These are phyloP conservation scores for Leptoxyphium fumago DNA, from an alignment of 2,329 filamentous ascomycete genomes.

Conservation along the genomic window DNA sequence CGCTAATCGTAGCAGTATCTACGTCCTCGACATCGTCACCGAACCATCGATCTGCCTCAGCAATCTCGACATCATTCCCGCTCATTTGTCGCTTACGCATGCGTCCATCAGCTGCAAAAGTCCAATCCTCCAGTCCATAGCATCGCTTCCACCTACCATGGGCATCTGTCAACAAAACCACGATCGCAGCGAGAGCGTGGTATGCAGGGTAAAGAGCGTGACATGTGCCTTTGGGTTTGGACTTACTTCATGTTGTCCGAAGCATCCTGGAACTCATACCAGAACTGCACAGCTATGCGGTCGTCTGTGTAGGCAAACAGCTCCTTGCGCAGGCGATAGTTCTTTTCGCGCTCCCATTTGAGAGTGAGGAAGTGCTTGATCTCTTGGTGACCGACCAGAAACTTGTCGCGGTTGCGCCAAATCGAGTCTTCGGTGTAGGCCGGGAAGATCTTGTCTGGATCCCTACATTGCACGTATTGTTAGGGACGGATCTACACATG, in stretches of 20 bases:
- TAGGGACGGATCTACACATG: slow-evolving; percentile 1
- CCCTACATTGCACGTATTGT: slow-evolving; percentile 26
- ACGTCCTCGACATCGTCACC: slow-evolving; percentile 50
- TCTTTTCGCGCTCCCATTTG: slow-evolving; percentile 61
- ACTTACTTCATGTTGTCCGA: slow-evolving; percentile 39
- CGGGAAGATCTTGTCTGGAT: slow-evolving; percentile 49
- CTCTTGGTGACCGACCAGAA: slow-evolving; percentile 51
- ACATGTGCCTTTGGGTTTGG: neutral
- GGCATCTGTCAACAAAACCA: neutral
- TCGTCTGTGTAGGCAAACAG: slow-evolving; percentile 63
- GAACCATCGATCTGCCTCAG: slow-evolving; percentile 52
- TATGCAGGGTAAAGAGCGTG: no score
- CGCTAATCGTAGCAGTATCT: slow-evolving; percentile 49
- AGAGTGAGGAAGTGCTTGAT: slow-evolving; percentile 54
- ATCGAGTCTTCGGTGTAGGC: slow-evolving; percentile 63
- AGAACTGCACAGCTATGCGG: slow-evolving; percentile 78
- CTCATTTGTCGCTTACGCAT: slow-evolving; percentile 68
- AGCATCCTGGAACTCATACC: slow-evolving; percentile 67
- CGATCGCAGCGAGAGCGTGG: no score
- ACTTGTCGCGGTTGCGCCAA: slow-evolving; percentile 64
- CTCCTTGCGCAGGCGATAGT: slow-evolving; percentile 67
- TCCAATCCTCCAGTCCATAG: slow-evolving; percentile 74
- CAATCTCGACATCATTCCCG: slow-evolving; percentile 54
- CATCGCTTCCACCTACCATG: slow-evolving; percentile 56
- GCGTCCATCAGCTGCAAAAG: slow-evolving; percentile 51